Evolutionary conservation across 192 early-diverging fungal genomes (phyloP).

Genomic region (Linnemannia schmuckeri): DNA sequence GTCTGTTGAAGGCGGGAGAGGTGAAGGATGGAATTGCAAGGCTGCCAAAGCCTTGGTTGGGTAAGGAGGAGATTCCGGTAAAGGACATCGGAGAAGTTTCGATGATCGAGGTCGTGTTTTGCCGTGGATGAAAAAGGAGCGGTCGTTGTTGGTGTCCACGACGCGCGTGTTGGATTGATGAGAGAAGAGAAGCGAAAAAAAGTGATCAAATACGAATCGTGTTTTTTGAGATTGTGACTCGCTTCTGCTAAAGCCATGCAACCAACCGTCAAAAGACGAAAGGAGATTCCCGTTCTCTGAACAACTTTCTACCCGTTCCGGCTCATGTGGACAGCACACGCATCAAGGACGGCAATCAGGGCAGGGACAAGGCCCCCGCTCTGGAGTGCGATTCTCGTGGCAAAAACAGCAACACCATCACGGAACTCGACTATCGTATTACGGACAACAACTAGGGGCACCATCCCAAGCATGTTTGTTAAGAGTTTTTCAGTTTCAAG

Average conservation of each 20-base stretch:
- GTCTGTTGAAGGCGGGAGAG: background rate
- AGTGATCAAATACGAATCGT: background rate
- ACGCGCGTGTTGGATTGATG: conserved; percentile 4
- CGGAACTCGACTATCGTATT: background rate
- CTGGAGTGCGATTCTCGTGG: background rate
- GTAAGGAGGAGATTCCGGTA: background rate
- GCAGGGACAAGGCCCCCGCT: background rate
- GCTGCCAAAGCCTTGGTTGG: background rate
- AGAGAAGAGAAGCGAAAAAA: background rate
- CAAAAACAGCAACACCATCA: background rate
- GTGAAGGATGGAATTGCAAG: background rate
- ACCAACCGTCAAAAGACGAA: background rate
- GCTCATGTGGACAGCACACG: conserved; percentile 15
- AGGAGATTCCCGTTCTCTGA: background rate
- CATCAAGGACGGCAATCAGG: conserved; percentile 7
- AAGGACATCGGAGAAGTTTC: background rate
- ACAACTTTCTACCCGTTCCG: background rate
- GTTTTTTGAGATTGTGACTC: conserved; percentile 3
- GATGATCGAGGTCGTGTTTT: background rate
- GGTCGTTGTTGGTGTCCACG: background rate
- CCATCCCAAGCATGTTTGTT: background rate
- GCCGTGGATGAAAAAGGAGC: background rate
- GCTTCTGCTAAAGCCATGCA: background rate
- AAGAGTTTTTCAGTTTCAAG: background rate
- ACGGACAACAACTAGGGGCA: background rate